phyloP scores from a whole-genome alignment of 2,329 filamentous ascomycete species.

The Grosmannia huntii region DNA sequence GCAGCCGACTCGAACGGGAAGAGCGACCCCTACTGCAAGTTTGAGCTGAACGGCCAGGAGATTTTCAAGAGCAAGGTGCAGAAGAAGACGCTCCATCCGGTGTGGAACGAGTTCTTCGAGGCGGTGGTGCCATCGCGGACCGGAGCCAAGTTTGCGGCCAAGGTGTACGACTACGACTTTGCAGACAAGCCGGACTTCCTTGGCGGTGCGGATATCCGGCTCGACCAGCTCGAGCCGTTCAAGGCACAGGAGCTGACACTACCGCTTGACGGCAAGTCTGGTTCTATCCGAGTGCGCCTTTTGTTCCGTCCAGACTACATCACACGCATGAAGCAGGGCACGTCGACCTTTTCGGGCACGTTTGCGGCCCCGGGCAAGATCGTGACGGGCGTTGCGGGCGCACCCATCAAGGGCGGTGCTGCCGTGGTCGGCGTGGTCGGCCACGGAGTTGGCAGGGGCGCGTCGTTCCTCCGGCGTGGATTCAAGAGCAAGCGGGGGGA shows the following conservation, averaged over 20 bases:
- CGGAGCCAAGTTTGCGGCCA: constrained; percentile 67
- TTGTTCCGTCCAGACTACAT: constrained; percentile 92
- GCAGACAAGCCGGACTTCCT: constrained; percentile 87
- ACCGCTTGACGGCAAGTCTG: constrained; percentile 77
- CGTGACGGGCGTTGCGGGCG: constrained; percentile 66
- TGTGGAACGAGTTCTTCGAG: constrained; percentile 96
- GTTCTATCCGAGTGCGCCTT: constrained; percentile 67
- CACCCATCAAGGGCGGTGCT: constrained; percentile 84
- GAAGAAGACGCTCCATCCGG: constrained; percentile 91
- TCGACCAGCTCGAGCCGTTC: constrained; percentile 77
- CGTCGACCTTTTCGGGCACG: constrained; percentile 83
- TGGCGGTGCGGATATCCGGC: constrained; percentile 62
- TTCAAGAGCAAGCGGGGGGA: constrained; percentile 58
- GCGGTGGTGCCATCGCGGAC: constrained; percentile 71
- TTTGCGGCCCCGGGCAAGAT: constrained; percentile 82
- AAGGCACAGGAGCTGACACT: constrained; percentile 62
- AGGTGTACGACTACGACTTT: constrained; percentile 93
- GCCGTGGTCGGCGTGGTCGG: constrained; percentile 60
- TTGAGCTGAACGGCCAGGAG: constrained; percentile 76
- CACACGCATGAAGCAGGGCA: constrained; percentile 72
- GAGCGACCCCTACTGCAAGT: constrained; percentile 95
- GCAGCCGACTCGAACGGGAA: constrained; percentile 91
- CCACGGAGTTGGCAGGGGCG: constrained; percentile 75
- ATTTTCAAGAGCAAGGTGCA: constrained; percentile 91
- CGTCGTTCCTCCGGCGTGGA: constrained; percentile 78